phyloP scores from a whole-genome alignment of 768 basidiomycete species.

The Boletus subcaerulescens region DNA sequence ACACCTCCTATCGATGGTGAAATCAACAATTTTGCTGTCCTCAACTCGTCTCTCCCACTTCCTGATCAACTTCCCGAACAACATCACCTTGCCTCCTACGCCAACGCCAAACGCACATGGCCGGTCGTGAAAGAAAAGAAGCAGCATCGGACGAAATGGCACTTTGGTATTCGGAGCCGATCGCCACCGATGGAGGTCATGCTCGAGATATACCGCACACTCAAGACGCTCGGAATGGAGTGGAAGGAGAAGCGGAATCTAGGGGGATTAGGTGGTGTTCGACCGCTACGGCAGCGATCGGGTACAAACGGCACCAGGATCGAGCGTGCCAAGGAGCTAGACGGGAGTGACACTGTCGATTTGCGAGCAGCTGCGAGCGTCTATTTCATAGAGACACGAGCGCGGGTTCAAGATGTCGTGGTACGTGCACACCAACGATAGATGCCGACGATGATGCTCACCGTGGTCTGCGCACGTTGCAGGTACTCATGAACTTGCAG shows the following conservation, averaged over 20 bases:
- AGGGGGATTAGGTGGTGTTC: conserved; percentile 63
- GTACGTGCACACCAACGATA: conserved; percentile 45
- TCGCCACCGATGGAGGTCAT: conserved; percentile 99
- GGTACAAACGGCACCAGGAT: conserved; percentile 42
- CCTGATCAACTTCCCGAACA: conserved; percentile 60
- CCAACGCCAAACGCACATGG: conserved; percentile 45
- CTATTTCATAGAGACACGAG: conserved; percentile 93
- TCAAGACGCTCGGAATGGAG: conserved; percentile 90
- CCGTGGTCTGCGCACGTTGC: background rate
- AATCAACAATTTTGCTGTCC: conserved; percentile 75
- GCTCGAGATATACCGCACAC: conserved; percentile 94
- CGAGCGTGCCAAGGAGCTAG: conserved; percentile 60
- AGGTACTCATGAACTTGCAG: conserved; percentile 97
- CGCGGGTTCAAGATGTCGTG: conserved; percentile 86
- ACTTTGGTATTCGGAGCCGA: conserved; percentile 94
- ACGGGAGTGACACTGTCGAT: conserved; percentile 58
- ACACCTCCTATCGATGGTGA: conserved; percentile 38
- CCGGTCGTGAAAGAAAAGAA: conserved; percentile 57
- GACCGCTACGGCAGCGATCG: conserved; percentile 30
- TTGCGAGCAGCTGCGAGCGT: conserved; percentile 70
- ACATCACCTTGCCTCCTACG: conserved; percentile 70
- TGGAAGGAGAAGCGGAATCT: conserved; percentile 91
- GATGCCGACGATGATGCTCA: background rate
- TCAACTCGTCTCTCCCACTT: conserved; percentile 83
- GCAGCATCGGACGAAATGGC: conserved; percentile 87